Percentiles rank a stretch among this genome's conserved stretches.
phyloP scores from a whole-genome alignment of 441 rosid genomes.

The Sinapis alba region DNA sequence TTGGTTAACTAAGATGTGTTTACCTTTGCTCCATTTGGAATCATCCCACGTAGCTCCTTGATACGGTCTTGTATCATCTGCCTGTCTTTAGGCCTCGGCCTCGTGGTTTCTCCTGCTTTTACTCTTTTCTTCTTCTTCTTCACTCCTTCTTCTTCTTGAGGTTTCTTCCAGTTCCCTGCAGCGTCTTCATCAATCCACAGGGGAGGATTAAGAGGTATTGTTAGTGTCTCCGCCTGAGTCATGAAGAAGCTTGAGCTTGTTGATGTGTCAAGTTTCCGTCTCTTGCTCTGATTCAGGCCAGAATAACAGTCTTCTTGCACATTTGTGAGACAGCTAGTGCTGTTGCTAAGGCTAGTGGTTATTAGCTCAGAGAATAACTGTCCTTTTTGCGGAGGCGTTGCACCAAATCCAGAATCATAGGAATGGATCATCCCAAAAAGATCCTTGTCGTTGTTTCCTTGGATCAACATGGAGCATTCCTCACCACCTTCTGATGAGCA shows the following conservation, averaged over 20 bases:
- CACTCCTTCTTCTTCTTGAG: slow-evolving; percentile 62
- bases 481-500: slow-evolving; percentile 20
- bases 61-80: slow-evolving; percentile 94
- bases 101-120: slow-evolving; percentile 77
- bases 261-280: slow-evolving; percentile 55
- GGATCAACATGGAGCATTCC: slow-evolving; percentile 28
- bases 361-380: slow-evolving; percentile 74
- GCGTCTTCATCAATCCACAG: slow-evolving; percentile 75
- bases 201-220: slow-evolving; percentile 45
- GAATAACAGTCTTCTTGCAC: slow-evolving; percentile 22
- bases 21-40: slow-evolving; percentile 91
- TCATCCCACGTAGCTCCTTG: slow-evolving; percentile 81
- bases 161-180: slow-evolving; percentile 50
- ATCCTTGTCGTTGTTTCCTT: slow-evolving; percentile 45
- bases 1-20: not conserved
- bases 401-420: slow-evolving; percentile 44
- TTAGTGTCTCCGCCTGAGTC: slow-evolving; percentile 29
- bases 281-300: slow-evolving; percentile 46
- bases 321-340: slow-evolving; percentile 32
- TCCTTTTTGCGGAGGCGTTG: slow-evolving; percentile 53
- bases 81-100: slow-evolving; percentile 97
- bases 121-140: slow-evolving; percentile 85
- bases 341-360: slow-evolving; percentile 44
- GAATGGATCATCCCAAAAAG: slow-evolving; percentile 45
- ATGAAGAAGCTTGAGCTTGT: slow-evolving; percentile 42